Percentiles rank a stretch among this genome's conserved stretches.
Evolutionary conservation across 805 yeast species (phyloP).

Genomic region (Ogataea trehalophila): DNA sequence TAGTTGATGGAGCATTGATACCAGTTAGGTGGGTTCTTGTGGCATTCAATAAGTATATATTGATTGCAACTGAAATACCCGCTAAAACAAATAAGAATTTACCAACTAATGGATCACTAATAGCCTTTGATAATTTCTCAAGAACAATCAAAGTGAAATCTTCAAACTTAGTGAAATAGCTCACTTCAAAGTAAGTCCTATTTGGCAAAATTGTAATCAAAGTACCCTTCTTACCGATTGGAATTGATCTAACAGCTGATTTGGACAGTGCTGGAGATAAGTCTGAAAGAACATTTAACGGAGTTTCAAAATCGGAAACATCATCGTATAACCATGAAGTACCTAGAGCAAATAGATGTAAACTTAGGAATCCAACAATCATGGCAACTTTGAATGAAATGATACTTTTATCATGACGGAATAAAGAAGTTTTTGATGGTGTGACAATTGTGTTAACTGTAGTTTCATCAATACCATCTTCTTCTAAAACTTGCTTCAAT

Average conservation of each 20-base stretch:
- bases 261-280: slow-evolving; percentile 33
- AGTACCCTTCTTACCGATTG: slow-evolving; percentile 38
- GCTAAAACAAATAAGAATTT: slow-evolving; percentile 71
- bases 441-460: slow-evolving; percentile 71
- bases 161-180: slow-evolving; percentile 53
- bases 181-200: slow-evolving; percentile 54
- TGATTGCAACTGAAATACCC: slow-evolving; percentile 71
- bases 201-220: slow-evolving; percentile 56
- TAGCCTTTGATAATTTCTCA: slow-evolving; percentile 57
- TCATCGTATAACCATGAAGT: slow-evolving; percentile 63
- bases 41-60: slow-evolving; percentile 80
- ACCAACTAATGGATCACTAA: slow-evolving; percentile 75
- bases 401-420: slow-evolving; percentile 38
- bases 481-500: slow-evolving; percentile 77
- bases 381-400: slow-evolving; percentile 56
- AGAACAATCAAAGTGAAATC: slow-evolving; percentile 50
- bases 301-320: slow-evolving; percentile 27
- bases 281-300: slow-evolving; percentile 16
- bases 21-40: slow-evolving; percentile 55
- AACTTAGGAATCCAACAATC: slow-evolving; percentile 52
- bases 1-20: not conserved
- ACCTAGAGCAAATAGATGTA: slow-evolving; percentile 66
- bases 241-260: slow-evolving; percentile 38
- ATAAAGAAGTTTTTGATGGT: slow-evolving; percentile 24
- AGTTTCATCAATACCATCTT: slow-evolving; percentile 77